phyloP scores from a whole-genome alignment of 2,329 filamentous ascomycete species.

The Myrmaecium sp. region DNA sequence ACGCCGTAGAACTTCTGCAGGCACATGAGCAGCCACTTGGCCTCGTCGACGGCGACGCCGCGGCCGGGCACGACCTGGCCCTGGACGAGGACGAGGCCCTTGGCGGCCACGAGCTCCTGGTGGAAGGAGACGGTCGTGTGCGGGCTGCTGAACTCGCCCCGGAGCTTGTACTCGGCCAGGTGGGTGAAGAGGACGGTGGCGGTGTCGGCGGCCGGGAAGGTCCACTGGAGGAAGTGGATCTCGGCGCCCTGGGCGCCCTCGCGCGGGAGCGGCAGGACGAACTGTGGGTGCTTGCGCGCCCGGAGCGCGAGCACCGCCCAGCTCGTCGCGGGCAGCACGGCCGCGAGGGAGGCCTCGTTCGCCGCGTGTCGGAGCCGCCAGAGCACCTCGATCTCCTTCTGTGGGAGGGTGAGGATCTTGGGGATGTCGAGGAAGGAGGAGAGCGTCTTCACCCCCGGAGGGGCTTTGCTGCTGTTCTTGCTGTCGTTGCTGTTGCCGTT shows the following conservation, averaged over 20 bases:
- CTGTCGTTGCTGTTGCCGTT: constrained; percentile 8
- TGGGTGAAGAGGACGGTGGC: constrained; percentile 71
- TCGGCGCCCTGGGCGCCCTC: constrained; percentile 45
- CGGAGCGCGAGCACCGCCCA: constrained; percentile 55
- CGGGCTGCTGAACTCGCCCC: constrained; percentile 76
- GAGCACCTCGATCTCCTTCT: constrained; percentile 68
- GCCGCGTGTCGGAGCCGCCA: constrained; percentile 79
- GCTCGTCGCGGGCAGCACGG: constrained; percentile 56
- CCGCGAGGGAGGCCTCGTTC: constrained; percentile 63
- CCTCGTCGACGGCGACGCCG: constrained; percentile 64
- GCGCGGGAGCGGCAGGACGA: constrained; percentile 75
- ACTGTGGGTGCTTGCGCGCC: constrained; percentile 65
- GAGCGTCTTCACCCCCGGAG: constrained; percentile 43
- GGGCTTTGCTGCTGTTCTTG: constrained; percentile 10
- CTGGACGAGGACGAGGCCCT: constrained; percentile 72
- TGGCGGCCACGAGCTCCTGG: constrained; percentile 55
- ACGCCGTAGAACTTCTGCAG: constrained; percentile 78
- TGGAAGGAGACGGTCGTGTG: constrained; percentile 94
- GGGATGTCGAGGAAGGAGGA: constrained; percentile 59
- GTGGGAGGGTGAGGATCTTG: constrained; percentile 56
- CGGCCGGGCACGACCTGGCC: constrained; percentile 60
- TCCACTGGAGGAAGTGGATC: constrained; percentile 95
- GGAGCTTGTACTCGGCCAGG: constrained; percentile 78
- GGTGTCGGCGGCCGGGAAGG: constrained; percentile 53
- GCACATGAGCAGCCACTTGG: constrained; percentile 81